Evolutionary conservation across 305 asterid species (phyloP).

Genomic region (Vinca major): DNA sequence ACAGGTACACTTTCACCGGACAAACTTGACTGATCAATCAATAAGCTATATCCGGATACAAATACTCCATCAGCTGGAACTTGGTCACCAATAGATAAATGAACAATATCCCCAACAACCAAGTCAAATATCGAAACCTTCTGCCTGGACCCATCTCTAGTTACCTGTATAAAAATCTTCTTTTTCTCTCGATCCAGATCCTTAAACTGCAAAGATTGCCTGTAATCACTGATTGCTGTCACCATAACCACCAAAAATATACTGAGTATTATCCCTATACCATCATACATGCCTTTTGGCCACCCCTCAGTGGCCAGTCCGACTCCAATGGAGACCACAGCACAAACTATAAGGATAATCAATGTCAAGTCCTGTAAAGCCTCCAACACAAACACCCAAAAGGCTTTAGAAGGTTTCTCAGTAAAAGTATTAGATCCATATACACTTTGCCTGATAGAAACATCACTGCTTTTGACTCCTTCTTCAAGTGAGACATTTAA

Average conservation of each 20-base stretch:
- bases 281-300: constrained; percentile 91
- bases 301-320: constrained; percentile 98
- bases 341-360: constrained; percentile 72
- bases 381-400: constrained; percentile 90
- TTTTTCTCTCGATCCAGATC: constrained; percentile 96
- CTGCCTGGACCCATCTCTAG: constrained; percentile 70
- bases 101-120: constrained; percentile 86
- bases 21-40: constrained; percentile 89
- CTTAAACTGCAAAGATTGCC: constrained; percentile 82
- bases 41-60: constrained; percentile 66
- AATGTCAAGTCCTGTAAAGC: constrained; percentile 92
- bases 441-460: constrained; percentile 46
- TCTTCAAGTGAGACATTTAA: constrained; percentile 53
- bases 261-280: constrained; percentile 77
- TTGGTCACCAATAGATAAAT: constrained; percentile 62
- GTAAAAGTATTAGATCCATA: constrained; percentile 70
- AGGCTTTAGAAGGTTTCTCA: constrained; percentile 80
- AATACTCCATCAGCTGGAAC: constrained; percentile 90
- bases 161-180: constrained; percentile 73
- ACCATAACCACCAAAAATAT: constrained; percentile 76
- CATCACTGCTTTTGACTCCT: constrained; percentile 57
- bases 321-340: constrained; percentile 79
- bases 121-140: constrained; percentile 72
- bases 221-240: constrained; percentile 89
- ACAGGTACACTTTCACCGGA: constrained; percentile 90